A percentile compares a stretch with the other conserved stretches of the same genome.
phyloP scores from a whole-genome alignment of 75 land plant species.

The Pseudotsuga menziesii region DNA sequence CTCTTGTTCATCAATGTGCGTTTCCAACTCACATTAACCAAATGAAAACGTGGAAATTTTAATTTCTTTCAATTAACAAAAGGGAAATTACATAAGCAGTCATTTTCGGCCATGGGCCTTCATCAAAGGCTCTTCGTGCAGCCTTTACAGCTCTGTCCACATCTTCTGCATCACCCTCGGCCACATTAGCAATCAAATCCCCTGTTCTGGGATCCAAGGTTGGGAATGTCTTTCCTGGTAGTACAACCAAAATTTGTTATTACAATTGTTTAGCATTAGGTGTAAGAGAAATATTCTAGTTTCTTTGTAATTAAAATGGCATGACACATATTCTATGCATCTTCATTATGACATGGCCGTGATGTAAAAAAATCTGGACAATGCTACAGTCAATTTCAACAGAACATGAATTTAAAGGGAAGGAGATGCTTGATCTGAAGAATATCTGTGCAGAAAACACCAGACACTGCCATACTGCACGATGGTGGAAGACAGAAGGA shows the following conservation, averaged over 20 bases:
- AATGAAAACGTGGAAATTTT: too few relatives aligned
- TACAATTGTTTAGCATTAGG: neutral
- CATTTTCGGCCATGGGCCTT: constrained; percentile 88
- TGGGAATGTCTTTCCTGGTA: constrained; percentile 63
- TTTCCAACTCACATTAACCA: neutral
- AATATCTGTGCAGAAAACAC: too few relatives aligned
- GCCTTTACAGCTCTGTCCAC: constrained; percentile 63
- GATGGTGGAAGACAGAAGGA: neutral
- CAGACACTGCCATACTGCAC: neutral
- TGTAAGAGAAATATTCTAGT: neutral
- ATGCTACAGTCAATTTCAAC: too few relatives aligned
- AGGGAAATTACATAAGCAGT: constrained; percentile 59
- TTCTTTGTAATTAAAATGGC: too few relatives aligned
- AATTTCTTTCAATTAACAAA: neutral
- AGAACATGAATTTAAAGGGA: too few relatives aligned
- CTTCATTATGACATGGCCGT: too few relatives aligned
- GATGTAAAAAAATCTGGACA: too few relatives aligned
- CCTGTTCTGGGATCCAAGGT: constrained; percentile 70
- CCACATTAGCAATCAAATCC: constrained; percentile 57
- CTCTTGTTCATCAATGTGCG: too few relatives aligned
- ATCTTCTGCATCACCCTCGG: constrained; percentile 72
- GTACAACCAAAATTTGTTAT: neutral
- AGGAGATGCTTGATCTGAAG: too few relatives aligned
- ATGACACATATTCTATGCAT: too few relatives aligned
- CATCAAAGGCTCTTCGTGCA: constrained; percentile 82